These are phyloP conservation scores for Boletus coccyginus DNA, from an alignment of 768 basidiomycete genomes.

Conservation along the genomic window DNA sequence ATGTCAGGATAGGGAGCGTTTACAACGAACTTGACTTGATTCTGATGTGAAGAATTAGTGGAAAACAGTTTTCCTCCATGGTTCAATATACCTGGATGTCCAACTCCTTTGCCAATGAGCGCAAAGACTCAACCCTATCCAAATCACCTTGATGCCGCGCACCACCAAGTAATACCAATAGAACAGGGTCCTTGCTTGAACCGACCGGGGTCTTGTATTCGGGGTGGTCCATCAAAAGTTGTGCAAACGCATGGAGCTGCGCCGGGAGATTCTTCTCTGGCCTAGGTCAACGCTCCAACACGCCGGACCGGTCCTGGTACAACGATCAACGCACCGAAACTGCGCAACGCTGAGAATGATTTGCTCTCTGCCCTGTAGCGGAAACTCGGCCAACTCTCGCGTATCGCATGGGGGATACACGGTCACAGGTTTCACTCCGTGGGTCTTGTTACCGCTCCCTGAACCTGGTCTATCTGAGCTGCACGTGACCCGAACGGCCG, in stretches of 20 bases:
- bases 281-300: conserved; percentile 34
- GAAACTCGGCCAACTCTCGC: conserved; percentile 57
- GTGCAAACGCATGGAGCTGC: conserved; percentile 70
- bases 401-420: conserved; percentile 96
- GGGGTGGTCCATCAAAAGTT: conserved; percentile 57
- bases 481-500: background rate
- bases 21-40: conserved; percentile 71
- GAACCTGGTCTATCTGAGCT: background rate
- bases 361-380: conserved; percentile 51
- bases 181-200: conserved; percentile 35
- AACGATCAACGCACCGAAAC: conserved; percentile 61
- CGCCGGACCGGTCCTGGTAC: background rate
- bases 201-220: conserved; percentile 39
- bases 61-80: background rate
- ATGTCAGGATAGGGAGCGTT: conserved; percentile 79
- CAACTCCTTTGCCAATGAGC: conserved; percentile 56
- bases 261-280: conserved; percentile 93
- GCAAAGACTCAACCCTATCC: conserved; percentile 61
- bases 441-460: background rate
- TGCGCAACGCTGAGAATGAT: conserved; percentile 88
- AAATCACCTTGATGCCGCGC: conserved; percentile 78
- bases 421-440: conserved; percentile 32
- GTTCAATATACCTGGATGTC: conserved; percentile 55
- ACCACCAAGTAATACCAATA: conserved; percentile 80
- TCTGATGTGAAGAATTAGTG: conserved; percentile 38